Base-by-base conservation (phyloP, 768 basidiomycete species). In the Pisolithus microcarpus region DNA sequence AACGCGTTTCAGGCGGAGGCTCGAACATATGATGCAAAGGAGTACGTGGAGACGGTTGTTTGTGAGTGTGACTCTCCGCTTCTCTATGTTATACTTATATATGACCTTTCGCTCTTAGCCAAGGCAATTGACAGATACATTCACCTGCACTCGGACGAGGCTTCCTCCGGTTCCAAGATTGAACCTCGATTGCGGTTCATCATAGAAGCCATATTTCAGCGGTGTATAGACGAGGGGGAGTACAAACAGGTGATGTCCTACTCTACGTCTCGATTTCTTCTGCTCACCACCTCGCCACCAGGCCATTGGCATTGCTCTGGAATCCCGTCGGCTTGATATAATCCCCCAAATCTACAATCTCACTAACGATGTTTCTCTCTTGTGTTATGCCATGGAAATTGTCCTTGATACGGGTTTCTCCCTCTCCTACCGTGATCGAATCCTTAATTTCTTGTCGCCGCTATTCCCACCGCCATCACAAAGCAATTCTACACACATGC, bases 51-150 rank as follows among this genome's bases (percentile, higher is more conserved):
- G 70, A 98, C 95, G 9, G 83, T 97, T 57, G 81, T 95, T 46
- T 91, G 93, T 96, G 63, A 65, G 92, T 84, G 9, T 26, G 51
- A 24, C 46, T 31, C 16, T 18, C 10, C 23, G 34, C 46, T 48
- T 51, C 23, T 19, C n/a, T 39, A 16, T 30, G 18, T 28, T 26
- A 30, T 23, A 21, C 21, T 49, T 49, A 46, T 50, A 46, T 10
- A 7, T 23, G 24, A 0, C 51, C n/a, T 8, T 44, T 44, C 11
- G 16, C 45, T 28, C 51, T 38, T 39, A 96, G 95, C 96, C 60
- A 94, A 91, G 65, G 93, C 93, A 48, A 92, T 99, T 60, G 96
- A 99, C 77, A 79, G 84, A 50, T 98, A 96, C 61, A 89, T 97
- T 56, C 71, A 80, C 48, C 71, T 79, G 28, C 82, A 90, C 34